Evolutionary conservation across 148 eudicot genomes (phyloP).

Genomic region (Silene conica): DNA sequence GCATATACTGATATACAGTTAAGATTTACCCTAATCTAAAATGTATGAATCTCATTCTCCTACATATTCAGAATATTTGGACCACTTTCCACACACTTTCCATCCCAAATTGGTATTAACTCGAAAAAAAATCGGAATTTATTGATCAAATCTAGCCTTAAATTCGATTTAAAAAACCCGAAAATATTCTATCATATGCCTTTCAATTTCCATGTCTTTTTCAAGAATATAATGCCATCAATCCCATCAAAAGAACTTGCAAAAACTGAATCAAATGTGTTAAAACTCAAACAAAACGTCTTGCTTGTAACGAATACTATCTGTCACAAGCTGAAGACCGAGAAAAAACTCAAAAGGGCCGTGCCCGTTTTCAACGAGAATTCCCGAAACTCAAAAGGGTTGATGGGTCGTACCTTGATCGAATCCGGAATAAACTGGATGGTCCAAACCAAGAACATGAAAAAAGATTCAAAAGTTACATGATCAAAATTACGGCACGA

Average conservation of each 20-base stretch:
- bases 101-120: constrained; percentile 1
- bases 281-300: not conserved
- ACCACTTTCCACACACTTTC: constrained; percentile 17
- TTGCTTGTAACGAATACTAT: too few relatives aligned
- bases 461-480: not conserved
- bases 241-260: not conserved
- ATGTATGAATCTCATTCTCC: constrained; percentile 20
- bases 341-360: too few relatives aligned
- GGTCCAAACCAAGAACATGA: not conserved
- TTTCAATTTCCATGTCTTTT: not conserved
- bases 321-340: too few relatives aligned
- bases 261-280: not conserved
- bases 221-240: not conserved
- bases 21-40: constrained; percentile 17
- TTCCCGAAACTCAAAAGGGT: not conserved
- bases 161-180: not conserved
- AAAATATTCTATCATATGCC: not conserved
- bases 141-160: not conserved
- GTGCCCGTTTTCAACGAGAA: too few relatives aligned
- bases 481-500: not conserved
- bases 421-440: constrained; percentile 15
- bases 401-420: constrained; percentile 12
- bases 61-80: constrained; percentile 4
- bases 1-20: constrained; percentile 14
- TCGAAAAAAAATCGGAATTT: not conserved